Base-by-base conservation (phyloP, 1,284 basidiomycete species). In the Leccinum huronense region DNA sequence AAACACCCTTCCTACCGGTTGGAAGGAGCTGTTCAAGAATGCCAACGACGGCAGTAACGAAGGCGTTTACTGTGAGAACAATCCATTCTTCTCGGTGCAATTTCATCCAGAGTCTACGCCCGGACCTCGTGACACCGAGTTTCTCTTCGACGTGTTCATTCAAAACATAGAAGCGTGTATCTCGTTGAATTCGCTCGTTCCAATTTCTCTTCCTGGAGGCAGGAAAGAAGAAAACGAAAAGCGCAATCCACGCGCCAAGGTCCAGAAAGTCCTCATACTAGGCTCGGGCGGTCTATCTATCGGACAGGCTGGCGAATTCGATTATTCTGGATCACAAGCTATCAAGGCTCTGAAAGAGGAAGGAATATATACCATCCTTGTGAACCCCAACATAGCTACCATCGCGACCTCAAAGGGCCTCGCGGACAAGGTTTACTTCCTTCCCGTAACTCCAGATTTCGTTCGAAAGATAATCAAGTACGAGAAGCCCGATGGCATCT, bases 341-440 rank as follows among this genome's bases (percentile, higher is more conserved):
- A 97, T 99, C 86, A 99, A 99, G 81, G 97, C 97, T 9, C 85
- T 99, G 69, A 98, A 98, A 80, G 94, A 96, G 77, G 97, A 98
- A 77, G 97, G 97, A 34, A 98, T 99, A 75, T 98, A 97, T 80
- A 99, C 97, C 59, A 94, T 98, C 77, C 89, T 99, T 75, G 89
- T 99, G 75, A 99, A 99, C 79, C 95, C 97, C 56, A 99, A 99
- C 80, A 99, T 99, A 73, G 97, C 97, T n/a, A 99, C 97, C 48
- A 99, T 99, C 71, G 97, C 97, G 62, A 99, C 97, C 1, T 97
- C 94, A 61, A 93, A 95, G 73, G 97, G 97, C 71, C 86, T 99
- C 58, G 97, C 97, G 40, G 97, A 99, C 82, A 98, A 98, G 80
- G 97, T 99, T 62, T 99, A 98, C 83, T 99, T 98, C 85, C 84